These are phyloP conservation scores for Ceratobasidium sp. DNA, from an alignment of 1,284 basidiomycete species.

Conservation along the genomic window DNA sequence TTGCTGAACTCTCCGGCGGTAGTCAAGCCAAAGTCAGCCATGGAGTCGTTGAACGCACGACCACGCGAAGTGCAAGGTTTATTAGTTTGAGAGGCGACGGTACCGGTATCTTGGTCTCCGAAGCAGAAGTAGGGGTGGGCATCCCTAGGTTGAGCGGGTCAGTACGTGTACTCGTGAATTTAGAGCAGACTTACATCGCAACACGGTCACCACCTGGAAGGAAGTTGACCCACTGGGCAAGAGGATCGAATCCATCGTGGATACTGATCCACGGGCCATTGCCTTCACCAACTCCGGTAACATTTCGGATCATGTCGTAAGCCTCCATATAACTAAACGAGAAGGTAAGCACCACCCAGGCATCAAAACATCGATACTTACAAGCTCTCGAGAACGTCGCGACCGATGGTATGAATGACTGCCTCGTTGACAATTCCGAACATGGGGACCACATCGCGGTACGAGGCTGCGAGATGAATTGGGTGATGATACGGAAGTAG, in stretches of 20 bases:
- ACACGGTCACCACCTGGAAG: constrained; percentile 73
- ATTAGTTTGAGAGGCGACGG: constrained; percentile 34
- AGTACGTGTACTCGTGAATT: background rate
- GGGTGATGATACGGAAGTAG: constrained; percentile 83
- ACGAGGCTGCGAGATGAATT: constrained; percentile 89
- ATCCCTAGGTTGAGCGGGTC: constrained; percentile 55
- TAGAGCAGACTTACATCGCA: constrained; percentile 52
- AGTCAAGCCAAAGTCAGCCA: constrained; percentile 65
- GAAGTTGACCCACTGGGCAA: constrained; percentile 63
- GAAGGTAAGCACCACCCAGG: background rate
- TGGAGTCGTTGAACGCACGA: constrained; percentile 51
- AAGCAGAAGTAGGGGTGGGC: constrained; percentile 66
- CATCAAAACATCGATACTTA: background rate
- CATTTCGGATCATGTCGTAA: constrained; percentile 68
- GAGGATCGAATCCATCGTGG: constrained; percentile 60
- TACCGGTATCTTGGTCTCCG: constrained; percentile 7
- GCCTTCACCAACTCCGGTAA: constrained; percentile 66
- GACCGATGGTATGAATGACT: constrained; percentile 42
- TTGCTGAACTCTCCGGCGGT: constrained; percentile 73
- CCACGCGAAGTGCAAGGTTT: constrained; percentile 52
- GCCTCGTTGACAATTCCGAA: constrained; percentile 64
- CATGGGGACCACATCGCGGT: constrained; percentile 80
- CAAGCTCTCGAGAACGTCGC: constrained; percentile 38
- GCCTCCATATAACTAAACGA: constrained; percentile 62
- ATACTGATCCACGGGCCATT: constrained; percentile 68